phyloP scores from a whole-genome alignment of 2,329 filamentous ascomycete species.

The Cercospora citrullina region DNA sequence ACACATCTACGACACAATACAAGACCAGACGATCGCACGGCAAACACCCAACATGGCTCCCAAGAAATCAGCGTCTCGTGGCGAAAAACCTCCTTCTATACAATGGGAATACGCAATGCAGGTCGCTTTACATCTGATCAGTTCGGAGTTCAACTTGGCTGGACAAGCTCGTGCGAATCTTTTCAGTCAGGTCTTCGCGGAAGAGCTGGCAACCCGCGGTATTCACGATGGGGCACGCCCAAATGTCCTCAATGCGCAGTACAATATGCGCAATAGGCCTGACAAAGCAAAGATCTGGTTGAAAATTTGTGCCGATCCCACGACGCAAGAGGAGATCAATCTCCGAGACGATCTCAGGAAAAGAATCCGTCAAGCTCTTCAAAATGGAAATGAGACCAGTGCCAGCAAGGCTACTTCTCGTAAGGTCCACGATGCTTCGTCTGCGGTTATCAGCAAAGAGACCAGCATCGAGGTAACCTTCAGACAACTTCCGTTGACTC shows the following conservation, averaged over 20 bases:
- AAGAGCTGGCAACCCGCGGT: not conserved
- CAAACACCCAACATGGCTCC: not conserved
- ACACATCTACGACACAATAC: not conserved
- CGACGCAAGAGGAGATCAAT: not conserved
- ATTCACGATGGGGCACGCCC: not conserved
- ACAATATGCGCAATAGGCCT: not conserved
- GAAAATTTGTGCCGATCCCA: not conserved
- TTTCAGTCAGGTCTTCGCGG: not conserved
- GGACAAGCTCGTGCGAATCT: not conserved
- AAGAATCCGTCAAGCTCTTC: too few relatives aligned
- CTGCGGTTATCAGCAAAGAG: not conserved
- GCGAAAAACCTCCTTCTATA: not conserved
- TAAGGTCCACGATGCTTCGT: too few relatives aligned
- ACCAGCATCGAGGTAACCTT: not conserved
- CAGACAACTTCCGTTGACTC: not conserved
- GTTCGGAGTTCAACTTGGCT: not conserved
- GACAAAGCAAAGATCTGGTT: not conserved
- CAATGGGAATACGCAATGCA: not conserved
- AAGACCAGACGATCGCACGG: not conserved
- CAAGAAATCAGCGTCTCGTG: not conserved
- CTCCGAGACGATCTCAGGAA: not conserved
- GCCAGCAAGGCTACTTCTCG: too few relatives aligned
- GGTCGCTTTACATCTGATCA: not conserved
- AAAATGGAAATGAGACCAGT: too few relatives aligned
- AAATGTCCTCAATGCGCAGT: not conserved